Conservation (phyloP, 176 grass and related monocot species). For the Juncus inflexus region DNA sequence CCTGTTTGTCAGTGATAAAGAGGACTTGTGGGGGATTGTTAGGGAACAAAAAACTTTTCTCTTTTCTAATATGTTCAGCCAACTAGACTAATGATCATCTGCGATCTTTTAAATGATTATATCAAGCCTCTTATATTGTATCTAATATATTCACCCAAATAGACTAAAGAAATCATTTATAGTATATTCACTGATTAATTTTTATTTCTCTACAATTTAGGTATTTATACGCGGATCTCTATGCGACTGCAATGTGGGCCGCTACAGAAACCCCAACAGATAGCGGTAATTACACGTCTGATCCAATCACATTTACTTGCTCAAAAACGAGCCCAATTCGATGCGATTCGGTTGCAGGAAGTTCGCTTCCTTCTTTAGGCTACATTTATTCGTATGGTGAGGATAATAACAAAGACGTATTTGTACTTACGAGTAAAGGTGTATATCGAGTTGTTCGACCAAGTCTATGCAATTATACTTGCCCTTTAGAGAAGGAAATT, state of each 20-base stretch:
- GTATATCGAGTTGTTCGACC: slow-evolving; percentile 73
- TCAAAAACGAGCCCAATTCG: slow-evolving; percentile 39
- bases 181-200: not conserved
- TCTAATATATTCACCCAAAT: not conserved
- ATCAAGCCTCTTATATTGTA: not conserved
- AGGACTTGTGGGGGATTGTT: too few species aligned
- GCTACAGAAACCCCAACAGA: slow-evolving; percentile 51
- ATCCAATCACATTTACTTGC: not conserved
- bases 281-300: slow-evolving; percentile 71
- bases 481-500: slow-evolving; percentile 45
- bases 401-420: slow-evolving; percentile 72
- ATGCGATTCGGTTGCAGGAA: slow-evolving; percentile 43
- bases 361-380: slow-evolving; percentile 48
- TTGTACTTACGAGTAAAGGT: slow-evolving; percentile 55
- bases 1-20: too few species aligned
- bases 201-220: slow-evolving; percentile 31
- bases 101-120: not conserved
- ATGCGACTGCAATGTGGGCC: slow-evolving; percentile 52
- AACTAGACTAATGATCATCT: not conserved
- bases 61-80: not conserved
- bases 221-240: slow-evolving; percentile 73
- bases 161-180: not conserved
- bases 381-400: slow-evolving; percentile 81
- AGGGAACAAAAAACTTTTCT: too few species aligned
- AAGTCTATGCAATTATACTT: slow-evolving; percentile 53